Base-by-base conservation (phyloP, 345 rosid species). In the Dipteronia dyeriana region DNA sequence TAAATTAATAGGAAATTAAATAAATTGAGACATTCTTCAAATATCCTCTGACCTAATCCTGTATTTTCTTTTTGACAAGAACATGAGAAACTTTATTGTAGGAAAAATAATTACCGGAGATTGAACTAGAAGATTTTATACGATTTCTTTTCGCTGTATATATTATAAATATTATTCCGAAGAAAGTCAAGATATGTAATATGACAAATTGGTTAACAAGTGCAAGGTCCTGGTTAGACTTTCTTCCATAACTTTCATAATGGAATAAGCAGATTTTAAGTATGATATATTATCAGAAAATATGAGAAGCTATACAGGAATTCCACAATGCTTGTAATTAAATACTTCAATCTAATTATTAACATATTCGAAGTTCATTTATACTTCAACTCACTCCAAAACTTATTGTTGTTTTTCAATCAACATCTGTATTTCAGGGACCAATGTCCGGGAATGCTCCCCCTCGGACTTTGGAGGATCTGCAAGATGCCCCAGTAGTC, bases 381-480 rank as follows among this genome's bases (percentile, higher is more conserved):
- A 53, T 53, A 16, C 57, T 53, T 53, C 19, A 53, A 53, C 57
- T 53, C 57, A 5, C 65, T 31, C 7, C 7, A 7, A 34, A 71
- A 5, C 64, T 56, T n/a, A 9, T 68, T 22, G 12, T 22, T 68
- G 34, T 29, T 56, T 20, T 54, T 14, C 39, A 14, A 41, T 41
- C 57, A 53, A 53, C 57, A 53, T 53, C 57, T 71, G 64, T 14
- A 12, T 71, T 31, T 29, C 54, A 72, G 75, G 75, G 66, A 72
- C 17, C 66, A 22, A 20, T 8, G 9, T 38, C 14, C 66, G 20
- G 20, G 38, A 22, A 41, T 57, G 23, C 64, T 71, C n/a, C 49
- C 17, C 20, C 8, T 13, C 3, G 11, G 38, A 39, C 53, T 57
- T 4, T 2, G 66, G 49, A 10, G 41, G 60, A 69, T 69, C 41